These are phyloP conservation scores for Boletus sensibilis DNA, from an alignment of 768 basidiomycete species.

Conservation along the genomic window DNA sequence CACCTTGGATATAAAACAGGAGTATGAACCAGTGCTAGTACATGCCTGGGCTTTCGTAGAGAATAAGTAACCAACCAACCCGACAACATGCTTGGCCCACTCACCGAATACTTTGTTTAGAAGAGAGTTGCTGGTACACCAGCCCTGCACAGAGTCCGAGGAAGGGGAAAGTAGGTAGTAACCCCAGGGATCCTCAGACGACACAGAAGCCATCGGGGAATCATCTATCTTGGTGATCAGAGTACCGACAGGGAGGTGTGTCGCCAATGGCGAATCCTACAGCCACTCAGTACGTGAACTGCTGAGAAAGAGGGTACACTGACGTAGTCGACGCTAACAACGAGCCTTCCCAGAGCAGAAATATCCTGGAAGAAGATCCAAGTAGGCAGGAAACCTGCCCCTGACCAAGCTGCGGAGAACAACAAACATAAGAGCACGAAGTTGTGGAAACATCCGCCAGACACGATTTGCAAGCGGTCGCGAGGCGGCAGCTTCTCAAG, in stretches of 20 bases:
- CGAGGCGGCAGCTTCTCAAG: conserved; percentile 38
- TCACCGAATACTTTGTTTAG: conserved; percentile 26
- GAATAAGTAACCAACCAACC: background rate
- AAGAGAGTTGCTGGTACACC: conserved; percentile 53
- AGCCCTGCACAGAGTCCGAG: conserved; percentile 41
- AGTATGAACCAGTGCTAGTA: conserved; percentile 2
- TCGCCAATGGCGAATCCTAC: conserved; percentile 62
- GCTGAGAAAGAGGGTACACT: conserved; percentile 22
- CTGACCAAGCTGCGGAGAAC: conserved; percentile 34
- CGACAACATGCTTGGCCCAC: background rate
- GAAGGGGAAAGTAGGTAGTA: conserved; percentile 38
- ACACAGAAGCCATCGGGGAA: conserved; percentile 36
- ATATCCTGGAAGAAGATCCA: conserved; percentile 52
- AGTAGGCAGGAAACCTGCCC: conserved; percentile 29
- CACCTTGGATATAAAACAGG: conserved; percentile 47
- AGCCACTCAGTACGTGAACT: conserved; percentile 5
- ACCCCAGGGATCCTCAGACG: conserved; percentile 44
- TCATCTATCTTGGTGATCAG: conserved; percentile 71
- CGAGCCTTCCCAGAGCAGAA: conserved; percentile 49
- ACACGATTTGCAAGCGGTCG: conserved; percentile 57
- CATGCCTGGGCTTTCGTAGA: conserved; percentile 10
- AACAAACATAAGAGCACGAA: conserved; percentile 56
- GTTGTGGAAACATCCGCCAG: conserved; percentile 82
- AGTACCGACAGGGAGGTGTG: conserved; percentile 54
- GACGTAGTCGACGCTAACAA: conserved; percentile 55